phyloP scores from a whole-genome alignment of 192 early-diverging fungal genomes.

The Globomyces pollinis-pini region DNA sequence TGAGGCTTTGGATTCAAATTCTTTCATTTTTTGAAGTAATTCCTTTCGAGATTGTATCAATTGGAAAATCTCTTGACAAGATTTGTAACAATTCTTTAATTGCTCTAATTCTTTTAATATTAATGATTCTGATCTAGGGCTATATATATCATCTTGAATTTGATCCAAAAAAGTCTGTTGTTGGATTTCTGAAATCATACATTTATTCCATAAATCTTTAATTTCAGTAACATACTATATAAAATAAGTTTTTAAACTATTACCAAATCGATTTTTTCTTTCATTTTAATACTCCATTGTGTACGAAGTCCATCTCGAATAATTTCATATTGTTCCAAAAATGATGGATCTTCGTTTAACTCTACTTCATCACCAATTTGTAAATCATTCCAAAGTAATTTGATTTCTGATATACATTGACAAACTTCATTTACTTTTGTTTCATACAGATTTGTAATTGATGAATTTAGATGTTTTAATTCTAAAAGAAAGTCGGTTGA shows the following conservation, averaged over 20 bases:
- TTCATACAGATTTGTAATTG: neutral
- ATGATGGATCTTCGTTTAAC: neutral
- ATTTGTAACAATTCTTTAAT: constrained; percentile 16
- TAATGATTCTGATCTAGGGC: constrained; percentile 20
- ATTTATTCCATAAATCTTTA: constrained; percentile 27
- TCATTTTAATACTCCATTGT: constrained; percentile 29
- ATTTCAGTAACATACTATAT: constrained; percentile 14
- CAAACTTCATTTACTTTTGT: neutral
- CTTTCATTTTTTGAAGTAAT: constrained; percentile 52
- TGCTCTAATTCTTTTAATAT: constrained; percentile 17
- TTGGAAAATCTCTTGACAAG: constrained; percentile 17
- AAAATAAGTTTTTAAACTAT: too few relatives aligned
- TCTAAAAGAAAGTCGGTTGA: neutral
- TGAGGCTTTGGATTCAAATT: constrained; percentile 68
- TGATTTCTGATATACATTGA: constrained; percentile 22
- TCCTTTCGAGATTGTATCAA: constrained; percentile 20
- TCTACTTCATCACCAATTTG: neutral
- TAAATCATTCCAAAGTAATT: constrained; percentile 26
- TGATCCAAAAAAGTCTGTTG: constrained; percentile 5
- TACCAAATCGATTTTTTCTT: constrained; percentile 23
- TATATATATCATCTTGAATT: constrained; percentile 29
- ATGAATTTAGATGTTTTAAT: neutral
- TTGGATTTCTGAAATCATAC: constrained; percentile 16
- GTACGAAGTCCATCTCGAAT: constrained; percentile 16
- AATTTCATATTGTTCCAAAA: neutral